Evolutionary conservation across 768 basidiomycete species (phyloP), one percentile per base, ranked within the genome.

Genomic region (Rhizopogon rudus): DNA sequence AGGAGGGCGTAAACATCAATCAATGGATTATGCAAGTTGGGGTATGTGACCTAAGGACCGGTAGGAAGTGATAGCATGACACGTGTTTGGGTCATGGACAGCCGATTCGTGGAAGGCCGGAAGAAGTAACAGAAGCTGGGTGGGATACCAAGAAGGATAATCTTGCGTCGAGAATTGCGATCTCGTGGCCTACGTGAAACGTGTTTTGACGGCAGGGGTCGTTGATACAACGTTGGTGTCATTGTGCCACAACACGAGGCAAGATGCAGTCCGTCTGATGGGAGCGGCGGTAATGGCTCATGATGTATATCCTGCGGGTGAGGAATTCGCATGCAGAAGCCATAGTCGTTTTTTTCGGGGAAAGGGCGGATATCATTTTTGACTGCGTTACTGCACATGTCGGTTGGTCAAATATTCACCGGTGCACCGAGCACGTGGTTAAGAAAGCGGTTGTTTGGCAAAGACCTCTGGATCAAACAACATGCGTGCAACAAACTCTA

Each of bases 41-140:
- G 49, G 44, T 55, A 57, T 62, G 54, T 56, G 60, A 50, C 57
- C 29, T 53, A 44, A 29, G 44, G 12, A 31, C 56, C 56, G 35
- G 31, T 40, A 53, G 56, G 59, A 40, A 53, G 31, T n/a, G 59
- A 62, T 61, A 57, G 44, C 37, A 42, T 22, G 33, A 61, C 68
- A 69, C 68, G 68, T 71, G 68, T 50, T 41, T 22, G 16, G 29
- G 40, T 59, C 69, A 56, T 68, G 66, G 40, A 39, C 53, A 52
- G 22, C 8, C 50, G 46, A 58, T 57, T 56, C 57, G 49, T 55
- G 58, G 60, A 66, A 62, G 41, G 44, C 43, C 33, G 40, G 16
- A 41, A 39, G 48, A 5, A 35, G 48, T 37, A 49, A 49, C 2
- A 20, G 20, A 49, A 49, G 35, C 3, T 14, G 10, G 7, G 7